Conservation (phyloP, 2,329 filamentous ascomycete genomes). For the Myriosclerotinia curreyana region DNA sequence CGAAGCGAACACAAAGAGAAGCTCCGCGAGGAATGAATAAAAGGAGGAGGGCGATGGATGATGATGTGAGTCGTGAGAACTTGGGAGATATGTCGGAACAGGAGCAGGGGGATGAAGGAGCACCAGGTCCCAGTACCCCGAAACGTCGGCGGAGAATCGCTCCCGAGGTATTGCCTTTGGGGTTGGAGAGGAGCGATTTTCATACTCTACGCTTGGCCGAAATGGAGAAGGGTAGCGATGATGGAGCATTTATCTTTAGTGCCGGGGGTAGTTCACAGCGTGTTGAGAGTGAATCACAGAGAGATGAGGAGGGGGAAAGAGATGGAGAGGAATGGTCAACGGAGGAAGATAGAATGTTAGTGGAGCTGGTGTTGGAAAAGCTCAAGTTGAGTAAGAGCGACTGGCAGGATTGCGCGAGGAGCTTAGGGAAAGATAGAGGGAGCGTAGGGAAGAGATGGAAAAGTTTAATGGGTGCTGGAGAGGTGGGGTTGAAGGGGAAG, state of each 20-base stretch:
- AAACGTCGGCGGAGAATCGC: constrained; percentile 57
- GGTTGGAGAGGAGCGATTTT: constrained; percentile 57
- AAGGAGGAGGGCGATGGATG: constrained; percentile 47
- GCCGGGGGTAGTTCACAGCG: background rate
- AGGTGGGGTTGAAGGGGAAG: constrained; percentile 55
- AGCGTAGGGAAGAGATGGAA: constrained; percentile 60
- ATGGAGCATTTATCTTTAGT: constrained; percentile 2
- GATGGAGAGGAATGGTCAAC: constrained; percentile 50
- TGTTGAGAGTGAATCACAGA: constrained; percentile 31
- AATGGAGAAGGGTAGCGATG: constrained; percentile 1
- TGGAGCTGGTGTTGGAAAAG: constrained; percentile 67
- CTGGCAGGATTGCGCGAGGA: constrained; percentile 65
- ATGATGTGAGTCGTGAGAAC: constrained; percentile 48
- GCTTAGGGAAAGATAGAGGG: constrained; percentile 57
- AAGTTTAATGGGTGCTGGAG: constrained; percentile 57
- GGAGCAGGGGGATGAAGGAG: constrained; percentile 31
- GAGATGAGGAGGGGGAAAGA: background rate
- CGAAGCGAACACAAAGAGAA: constrained; percentile 48
- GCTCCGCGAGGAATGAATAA: constrained; percentile 51
- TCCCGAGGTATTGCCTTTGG: constrained; percentile 58
- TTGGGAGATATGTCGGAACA: constrained; percentile 39
- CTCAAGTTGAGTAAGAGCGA: constrained; percentile 61
- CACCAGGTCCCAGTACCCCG: constrained; percentile 47
- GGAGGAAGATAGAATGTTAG: constrained; percentile 62
- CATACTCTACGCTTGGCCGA: constrained; percentile 47